Evolutionary conservation across 169 alveolate species (phyloP).

Genomic region (Eimeria maxima): DNA sequence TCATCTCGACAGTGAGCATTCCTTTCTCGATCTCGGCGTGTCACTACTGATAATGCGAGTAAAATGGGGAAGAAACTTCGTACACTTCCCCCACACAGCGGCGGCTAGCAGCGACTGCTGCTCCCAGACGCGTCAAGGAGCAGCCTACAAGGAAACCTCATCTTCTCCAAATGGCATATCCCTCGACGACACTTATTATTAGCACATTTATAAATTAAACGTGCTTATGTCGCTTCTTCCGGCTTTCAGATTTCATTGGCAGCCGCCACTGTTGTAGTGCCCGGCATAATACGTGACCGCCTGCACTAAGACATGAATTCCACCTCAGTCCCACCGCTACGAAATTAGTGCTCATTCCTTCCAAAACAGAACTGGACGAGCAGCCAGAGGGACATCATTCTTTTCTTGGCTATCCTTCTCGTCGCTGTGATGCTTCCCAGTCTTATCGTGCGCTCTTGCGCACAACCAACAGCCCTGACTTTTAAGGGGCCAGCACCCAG

Average conservation of each 20-base stretch:
- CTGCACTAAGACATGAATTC: neutral
- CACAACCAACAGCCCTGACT: conserved; percentile 33
- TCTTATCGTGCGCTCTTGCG: conserved; percentile 57
- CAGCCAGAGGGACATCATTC: neutral
- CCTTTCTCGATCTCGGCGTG: neutral
- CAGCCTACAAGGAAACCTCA: neutral
- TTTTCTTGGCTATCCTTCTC: neutral
- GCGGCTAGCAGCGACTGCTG: neutral
- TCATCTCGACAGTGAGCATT: neutral
- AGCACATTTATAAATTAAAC: neutral
- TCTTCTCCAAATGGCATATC: neutral
- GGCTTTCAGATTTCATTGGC: neutral
- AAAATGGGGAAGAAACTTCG: neutral
- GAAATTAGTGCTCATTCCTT: neutral
- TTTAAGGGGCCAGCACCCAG: conserved; percentile 3
- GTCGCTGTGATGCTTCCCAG: conserved; percentile 6
- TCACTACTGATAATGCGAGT: neutral
- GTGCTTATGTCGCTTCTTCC: neutral
- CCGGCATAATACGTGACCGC: neutral
- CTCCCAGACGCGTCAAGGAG: neutral
- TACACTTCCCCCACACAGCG: neutral
- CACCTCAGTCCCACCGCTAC: conserved; percentile 35
- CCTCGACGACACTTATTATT: neutral
- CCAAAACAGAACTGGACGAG: neutral
- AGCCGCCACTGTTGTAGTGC: neutral